Evolutionary conservation across 2,329 filamentous ascomycete genomes (phyloP), one percentile per base, ranked within the genome.

Genomic region (Mycosphaerella sp.): DNA sequence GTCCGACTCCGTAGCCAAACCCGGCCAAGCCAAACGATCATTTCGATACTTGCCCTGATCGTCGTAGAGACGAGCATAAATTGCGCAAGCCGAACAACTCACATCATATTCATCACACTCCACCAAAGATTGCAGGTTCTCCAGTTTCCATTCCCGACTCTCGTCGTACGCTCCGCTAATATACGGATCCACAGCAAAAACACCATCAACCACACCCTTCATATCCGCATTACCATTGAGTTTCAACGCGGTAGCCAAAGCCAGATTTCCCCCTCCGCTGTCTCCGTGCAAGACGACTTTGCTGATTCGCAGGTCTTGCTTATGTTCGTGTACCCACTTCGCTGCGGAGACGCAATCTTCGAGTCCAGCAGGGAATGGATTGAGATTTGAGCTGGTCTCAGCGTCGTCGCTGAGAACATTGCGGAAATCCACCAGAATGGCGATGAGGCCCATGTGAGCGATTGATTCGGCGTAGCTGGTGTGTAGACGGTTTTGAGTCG

Each of bases 211-310:
- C 14, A 41, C 25, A 6, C 41, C 17, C 39, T 56, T 27, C 55
- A 52, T 62, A 39, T 59, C 60, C 51, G 63, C 21, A 21, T 2
- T 21, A 2, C 1, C 59, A 9, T 61, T 60, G 7, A 58, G 58
- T 43, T 59, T 59, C 30, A 65, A 25, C 2, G 62, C 57, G 6
- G 59, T 60, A 13, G 64, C 59, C 18, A 64, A 46, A 1, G 60
- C 54, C 0, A 66, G 53, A 40, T 64, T 65, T n/a, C 43, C 62
- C 30, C 64, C 64, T 44, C 64, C 63, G 36, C 52, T 55, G 30
- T 66, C 63, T 41, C 64, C 64, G 21, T 63, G 52, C n/a, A 64
- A 28, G 30, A 64, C 53, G 18, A 66, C 44, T 12, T 60, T 63
- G 30, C 48, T 35, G 42, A 62, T 62, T 30, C 51, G 53, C 4